Evolutionary conservation across 768 basidiomycete species (phyloP), one percentile per base, ranked within the genome.

Genomic region (Suillus discolor): DNA sequence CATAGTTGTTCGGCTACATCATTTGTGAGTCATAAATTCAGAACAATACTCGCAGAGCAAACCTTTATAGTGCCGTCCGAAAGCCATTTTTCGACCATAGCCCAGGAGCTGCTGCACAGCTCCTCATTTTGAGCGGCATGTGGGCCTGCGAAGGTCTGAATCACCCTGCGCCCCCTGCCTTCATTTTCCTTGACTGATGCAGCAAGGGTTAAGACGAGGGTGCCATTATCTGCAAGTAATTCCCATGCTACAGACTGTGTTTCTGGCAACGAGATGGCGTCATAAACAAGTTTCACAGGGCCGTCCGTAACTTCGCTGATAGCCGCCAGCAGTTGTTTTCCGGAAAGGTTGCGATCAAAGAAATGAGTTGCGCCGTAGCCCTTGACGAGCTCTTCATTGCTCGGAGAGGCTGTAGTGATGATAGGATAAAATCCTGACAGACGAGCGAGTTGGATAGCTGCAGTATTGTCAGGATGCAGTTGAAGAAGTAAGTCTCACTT

Each of bases 361-460:
- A 84, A 72, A 47, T 79, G 66, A 1, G 83, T 81, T 6, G 79
- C 82, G 9, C 83, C 81, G 23, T 80, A 69, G 2, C 67, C 72
- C 66, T 76, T 75, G 41, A 83, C 77, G 9, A 66, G 64, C 0
- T 70, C 65, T 51, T 74, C 59, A 39, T 81, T 74, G 16, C 73
- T 70, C 7, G 70, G 65, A 31, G 78, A 80, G 0, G 82, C 75
- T 1, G 77, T 82, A n/a, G 79, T 71, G 16, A 83, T 81, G 60
- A 82, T 80, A 2, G 81, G 80, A 16, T 76, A 74, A 70, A 81
- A 82, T 3, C 80, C 81, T 1, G 79, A 76, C 23, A 78, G 63
- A 51, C 70, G 77, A 2, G 82, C 81, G 9, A 82, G 72, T 69
- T 84, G 82, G 62, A 79, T 75, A 13, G 65, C 82, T 80, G 63